Percentiles rank a stretch among this genome's conserved stretches.
Conservation (phyloP, 495 filamentous ascomycete genomes). For the Penicillium macrosclerotiorum region DNA sequence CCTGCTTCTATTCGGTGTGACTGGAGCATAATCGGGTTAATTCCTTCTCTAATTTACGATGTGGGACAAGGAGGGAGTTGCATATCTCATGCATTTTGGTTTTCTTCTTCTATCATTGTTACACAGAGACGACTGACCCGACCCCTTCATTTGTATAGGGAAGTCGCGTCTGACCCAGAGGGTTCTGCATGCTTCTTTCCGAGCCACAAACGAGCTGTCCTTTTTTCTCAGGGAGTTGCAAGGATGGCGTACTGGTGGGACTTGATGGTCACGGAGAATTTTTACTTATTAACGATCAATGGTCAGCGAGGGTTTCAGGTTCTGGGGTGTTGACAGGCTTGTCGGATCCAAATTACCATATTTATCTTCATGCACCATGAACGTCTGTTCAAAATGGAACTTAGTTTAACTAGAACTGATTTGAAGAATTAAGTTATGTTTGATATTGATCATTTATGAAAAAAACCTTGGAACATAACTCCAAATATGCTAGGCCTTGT, state of each 20-base stretch:
- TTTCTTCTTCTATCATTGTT: background rate
- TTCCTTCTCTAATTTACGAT: constrained; percentile 1
- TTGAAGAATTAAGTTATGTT: too few species aligned
- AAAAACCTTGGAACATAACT: too few species aligned
- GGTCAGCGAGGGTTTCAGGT: background rate
- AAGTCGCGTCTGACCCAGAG: background rate
- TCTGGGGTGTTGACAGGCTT: background rate
- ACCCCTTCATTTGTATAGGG: background rate
- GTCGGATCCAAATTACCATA: too few species aligned
- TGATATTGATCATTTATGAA: background rate
- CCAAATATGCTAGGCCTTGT: too few species aligned
- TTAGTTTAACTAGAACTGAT: background rate
- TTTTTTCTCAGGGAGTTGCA: constrained; percentile 4
- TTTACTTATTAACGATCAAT: background rate
- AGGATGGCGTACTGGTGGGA: constrained; percentile 8
- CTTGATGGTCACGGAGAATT: constrained; percentile 5
- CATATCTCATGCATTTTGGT: background rate
- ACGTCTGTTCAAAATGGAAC: too few species aligned
- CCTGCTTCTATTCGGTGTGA: too few species aligned
- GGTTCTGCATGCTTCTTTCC: too few species aligned
- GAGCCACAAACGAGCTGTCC: background rate
- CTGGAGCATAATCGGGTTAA: background rate
- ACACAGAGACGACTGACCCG: background rate
- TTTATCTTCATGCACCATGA: too few species aligned
- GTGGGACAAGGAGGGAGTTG: constrained; percentile 1